A percentile compares a stretch with the other conserved stretches of the same genome.
phyloP scores from a whole-genome alignment of 2,329 filamentous ascomycete species.

The Lachnellula arida region DNA sequence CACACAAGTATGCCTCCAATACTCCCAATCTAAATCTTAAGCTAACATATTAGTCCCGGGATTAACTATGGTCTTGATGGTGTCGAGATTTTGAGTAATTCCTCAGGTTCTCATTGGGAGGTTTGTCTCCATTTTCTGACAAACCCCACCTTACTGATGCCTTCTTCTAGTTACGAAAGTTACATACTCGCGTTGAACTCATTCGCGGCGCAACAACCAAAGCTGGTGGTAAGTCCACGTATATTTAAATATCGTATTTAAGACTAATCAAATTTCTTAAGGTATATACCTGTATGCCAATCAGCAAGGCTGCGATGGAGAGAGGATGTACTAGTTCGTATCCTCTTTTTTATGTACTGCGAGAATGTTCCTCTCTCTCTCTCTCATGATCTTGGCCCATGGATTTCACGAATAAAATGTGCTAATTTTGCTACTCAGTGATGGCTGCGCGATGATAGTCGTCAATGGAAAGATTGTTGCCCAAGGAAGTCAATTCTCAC shows the following conservation, averaged over 20 bases:
- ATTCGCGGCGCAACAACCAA: constrained; percentile 64
- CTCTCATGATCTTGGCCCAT: constrained; percentile 35
- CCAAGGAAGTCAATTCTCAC: constrained; percentile 43
- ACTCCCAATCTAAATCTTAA: too few relatives aligned
- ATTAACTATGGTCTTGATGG: constrained; percentile 62
- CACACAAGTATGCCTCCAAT: too few relatives aligned
- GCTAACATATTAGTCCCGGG: constrained; percentile 32
- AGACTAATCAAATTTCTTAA: too few relatives aligned
- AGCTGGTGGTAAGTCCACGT: too few relatives aligned
- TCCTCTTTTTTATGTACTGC: too few relatives aligned
- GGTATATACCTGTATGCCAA: constrained; percentile 60
- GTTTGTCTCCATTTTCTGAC: too few relatives aligned
- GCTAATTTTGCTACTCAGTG: constrained; percentile 19
- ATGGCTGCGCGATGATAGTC: constrained; percentile 56
- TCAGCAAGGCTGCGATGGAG: constrained; percentile 54
- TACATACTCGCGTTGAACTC: constrained; percentile 57
- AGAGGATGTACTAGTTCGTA: constrained; percentile 45
- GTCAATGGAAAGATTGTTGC: constrained; percentile 57
- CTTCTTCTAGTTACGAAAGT: constrained; percentile 51
- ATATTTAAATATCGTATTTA: too few relatives aligned
- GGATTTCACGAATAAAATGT: constrained; percentile 34
- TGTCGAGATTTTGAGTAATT: constrained; percentile 69
- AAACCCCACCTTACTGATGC: background rate
- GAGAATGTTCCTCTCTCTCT: too few relatives aligned
- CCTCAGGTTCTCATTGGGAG: constrained; percentile 45